phyloP scores from a whole-genome alignment of 805 yeast genomes.

The Yarrowia sp. region DNA sequence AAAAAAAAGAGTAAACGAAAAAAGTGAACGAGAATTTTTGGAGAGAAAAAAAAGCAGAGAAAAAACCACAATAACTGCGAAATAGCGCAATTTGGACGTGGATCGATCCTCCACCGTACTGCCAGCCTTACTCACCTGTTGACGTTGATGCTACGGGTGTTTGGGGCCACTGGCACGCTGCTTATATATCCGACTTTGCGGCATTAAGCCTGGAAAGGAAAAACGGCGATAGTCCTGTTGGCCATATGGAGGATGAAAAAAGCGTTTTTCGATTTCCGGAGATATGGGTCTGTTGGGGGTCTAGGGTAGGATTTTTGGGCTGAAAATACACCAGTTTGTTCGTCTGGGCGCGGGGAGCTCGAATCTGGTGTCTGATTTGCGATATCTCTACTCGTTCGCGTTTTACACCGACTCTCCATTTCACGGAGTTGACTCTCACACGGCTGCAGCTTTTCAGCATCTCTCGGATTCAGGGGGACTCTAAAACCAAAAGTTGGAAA shows the following conservation, averaged over 20 bases:
- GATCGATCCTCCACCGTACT: too few species aligned
- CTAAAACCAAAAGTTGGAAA: neutral
- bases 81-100: too few species aligned
- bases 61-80: too few species aligned
- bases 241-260: neutral
- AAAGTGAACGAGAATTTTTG: neutral
- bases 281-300: too few species aligned
- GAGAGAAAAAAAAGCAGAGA: too few species aligned
- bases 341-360: neutral
- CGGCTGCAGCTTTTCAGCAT: constrained; percentile 9
- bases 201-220: neutral
- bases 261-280: neutral
- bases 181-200: constrained; percentile 17
- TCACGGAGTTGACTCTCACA: neutral
- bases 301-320: too few species aligned
- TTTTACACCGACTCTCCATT: neutral
- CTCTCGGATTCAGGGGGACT: constrained; percentile 14
- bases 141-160: neutral
- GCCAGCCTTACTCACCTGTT: constrained; percentile 18
- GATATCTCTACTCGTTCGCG: neutral
- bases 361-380: neutral
- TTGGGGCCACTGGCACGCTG: neutral
- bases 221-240: neutral
- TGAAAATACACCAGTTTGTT: too few species aligned
- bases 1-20: neutral